These are phyloP conservation scores for Trapa bicornis DNA, from an alignment of 345 rosid species.

Conservation along the genomic window DNA sequence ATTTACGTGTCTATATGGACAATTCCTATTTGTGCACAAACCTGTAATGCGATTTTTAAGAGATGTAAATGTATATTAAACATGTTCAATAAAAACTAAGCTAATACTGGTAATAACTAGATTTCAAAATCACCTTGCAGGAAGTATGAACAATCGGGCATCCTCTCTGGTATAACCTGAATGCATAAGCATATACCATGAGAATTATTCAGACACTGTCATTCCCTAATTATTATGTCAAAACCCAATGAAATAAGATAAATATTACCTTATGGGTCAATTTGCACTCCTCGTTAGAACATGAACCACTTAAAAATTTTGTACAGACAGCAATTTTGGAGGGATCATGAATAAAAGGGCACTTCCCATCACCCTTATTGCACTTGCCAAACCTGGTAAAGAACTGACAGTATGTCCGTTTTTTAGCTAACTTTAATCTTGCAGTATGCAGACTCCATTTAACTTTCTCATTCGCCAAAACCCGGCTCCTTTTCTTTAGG, in stretches of 20 bases:
- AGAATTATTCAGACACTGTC: neutral
- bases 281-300: constrained; percentile 63
- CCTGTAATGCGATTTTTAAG: constrained; percentile 37
- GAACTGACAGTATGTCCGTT: constrained; percentile 78
- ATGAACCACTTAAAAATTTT: constrained; percentile 73
- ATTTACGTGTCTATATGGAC: constrained; percentile 88
- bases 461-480: constrained; percentile 89
- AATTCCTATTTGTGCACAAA: constrained; percentile 64
- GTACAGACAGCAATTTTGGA: constrained; percentile 95
- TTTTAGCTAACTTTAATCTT: constrained; percentile 67
- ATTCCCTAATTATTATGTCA: constrained; percentile 3
- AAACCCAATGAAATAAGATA: constrained; percentile 10
- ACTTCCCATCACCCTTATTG: constrained; percentile 88
- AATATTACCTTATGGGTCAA: constrained; percentile 81
- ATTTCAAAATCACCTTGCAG: constrained; percentile 48
- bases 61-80: constrained; percentile 3
- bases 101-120: neutral
- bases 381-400: constrained; percentile 96
- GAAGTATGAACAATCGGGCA: constrained; percentile 96
- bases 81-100: constrained; percentile 3
- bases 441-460: constrained; percentile 95
- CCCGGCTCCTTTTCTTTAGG: constrained; percentile 84
- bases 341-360: constrained; percentile 82
- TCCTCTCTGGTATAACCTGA: constrained; percentile 94
- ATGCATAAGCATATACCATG: constrained; percentile 17